phyloP scores from a whole-genome alignment of 805 yeast genomes.

The Sporopachydermia lactativora region DNA sequence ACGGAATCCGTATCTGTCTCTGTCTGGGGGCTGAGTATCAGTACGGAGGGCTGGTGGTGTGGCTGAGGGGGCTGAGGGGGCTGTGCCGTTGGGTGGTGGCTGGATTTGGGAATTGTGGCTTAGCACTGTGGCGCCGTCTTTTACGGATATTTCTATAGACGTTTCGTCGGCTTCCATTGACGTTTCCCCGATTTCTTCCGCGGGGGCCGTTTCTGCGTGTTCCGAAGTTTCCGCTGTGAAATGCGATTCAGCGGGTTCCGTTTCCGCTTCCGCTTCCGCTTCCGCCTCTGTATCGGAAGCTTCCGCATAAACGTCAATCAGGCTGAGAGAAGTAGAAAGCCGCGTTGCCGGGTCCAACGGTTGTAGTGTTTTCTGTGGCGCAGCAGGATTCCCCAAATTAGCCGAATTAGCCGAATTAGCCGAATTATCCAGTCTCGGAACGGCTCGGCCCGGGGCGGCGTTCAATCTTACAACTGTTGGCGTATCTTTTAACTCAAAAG shows the following conservation, averaged over 20 bases:
- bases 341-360: background rate
- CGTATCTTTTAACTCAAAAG: background rate
- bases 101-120: background rate
- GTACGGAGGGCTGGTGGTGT: background rate
- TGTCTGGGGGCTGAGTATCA: conserved; percentile 16
- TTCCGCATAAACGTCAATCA: background rate
- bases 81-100: background rate
- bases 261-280: background rate
- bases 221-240: too few species aligned
- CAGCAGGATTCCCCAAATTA: too few species aligned
- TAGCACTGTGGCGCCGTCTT: background rate
- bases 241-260: background rate
- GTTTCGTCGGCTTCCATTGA: too few species aligned
- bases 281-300: background rate
- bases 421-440: too few species aligned
- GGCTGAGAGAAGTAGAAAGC: background rate
- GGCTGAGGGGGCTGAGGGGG: too few species aligned
- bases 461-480: background rate
- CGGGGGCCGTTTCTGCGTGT: background rate
- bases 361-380: too few species aligned
- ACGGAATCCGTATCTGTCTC: conserved; percentile 82
- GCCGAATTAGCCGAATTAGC: too few species aligned
- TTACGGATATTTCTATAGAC: background rate
- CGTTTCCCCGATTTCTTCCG: too few species aligned
- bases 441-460: background rate